Evolutionary conservation across 1,139 yeast genomes (phyloP).

Genomic region (Tardiomyces blankii): DNA sequence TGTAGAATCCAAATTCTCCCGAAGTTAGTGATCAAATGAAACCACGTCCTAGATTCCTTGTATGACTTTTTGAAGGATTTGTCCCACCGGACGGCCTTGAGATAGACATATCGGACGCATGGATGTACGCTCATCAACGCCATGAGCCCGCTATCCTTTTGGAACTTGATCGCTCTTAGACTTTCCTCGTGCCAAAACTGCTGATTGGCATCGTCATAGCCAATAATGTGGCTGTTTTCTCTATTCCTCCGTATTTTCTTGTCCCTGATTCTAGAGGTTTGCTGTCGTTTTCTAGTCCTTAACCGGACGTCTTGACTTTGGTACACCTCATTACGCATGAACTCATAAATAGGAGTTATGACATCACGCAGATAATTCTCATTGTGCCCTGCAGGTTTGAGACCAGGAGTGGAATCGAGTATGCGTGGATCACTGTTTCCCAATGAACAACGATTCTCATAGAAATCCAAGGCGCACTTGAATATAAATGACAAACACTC

Average conservation of each 20-base stretch:
- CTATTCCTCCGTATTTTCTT: conserved; percentile 38
- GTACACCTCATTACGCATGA: conserved; percentile 46
- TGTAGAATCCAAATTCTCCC: conserved; percentile 81
- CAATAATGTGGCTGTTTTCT: conserved; percentile 64
- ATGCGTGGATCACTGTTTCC: background rate
- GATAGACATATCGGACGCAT: conserved; percentile 34
- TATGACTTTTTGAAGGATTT: conserved; percentile 61
- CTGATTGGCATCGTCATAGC: conserved; percentile 82
- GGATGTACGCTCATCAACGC: conserved; percentile 34
- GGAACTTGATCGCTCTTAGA: conserved; percentile 36
- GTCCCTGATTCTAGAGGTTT: conserved; percentile 7
- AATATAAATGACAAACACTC: conserved; percentile 75
- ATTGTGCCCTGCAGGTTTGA: conserved; percentile 7
- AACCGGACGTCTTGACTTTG: conserved; percentile 19
- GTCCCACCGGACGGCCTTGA: conserved; percentile 51
- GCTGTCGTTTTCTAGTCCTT: conserved; percentile 9
- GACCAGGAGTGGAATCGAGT: no score
- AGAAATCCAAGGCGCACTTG: conserved; percentile 62
- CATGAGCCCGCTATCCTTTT: conserved; percentile 24
- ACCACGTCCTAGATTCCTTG: conserved; percentile 65
- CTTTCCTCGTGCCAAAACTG: conserved; percentile 72
- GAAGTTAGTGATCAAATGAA: conserved; percentile 65
- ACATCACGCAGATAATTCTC: conserved; percentile 46
- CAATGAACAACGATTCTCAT: background rate
- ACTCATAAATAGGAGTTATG: conserved; percentile 66